Base-by-base conservation (phyloP, 2,329 filamentous ascomycete genomes). In the Sphaerulina vaccinii region DNA sequence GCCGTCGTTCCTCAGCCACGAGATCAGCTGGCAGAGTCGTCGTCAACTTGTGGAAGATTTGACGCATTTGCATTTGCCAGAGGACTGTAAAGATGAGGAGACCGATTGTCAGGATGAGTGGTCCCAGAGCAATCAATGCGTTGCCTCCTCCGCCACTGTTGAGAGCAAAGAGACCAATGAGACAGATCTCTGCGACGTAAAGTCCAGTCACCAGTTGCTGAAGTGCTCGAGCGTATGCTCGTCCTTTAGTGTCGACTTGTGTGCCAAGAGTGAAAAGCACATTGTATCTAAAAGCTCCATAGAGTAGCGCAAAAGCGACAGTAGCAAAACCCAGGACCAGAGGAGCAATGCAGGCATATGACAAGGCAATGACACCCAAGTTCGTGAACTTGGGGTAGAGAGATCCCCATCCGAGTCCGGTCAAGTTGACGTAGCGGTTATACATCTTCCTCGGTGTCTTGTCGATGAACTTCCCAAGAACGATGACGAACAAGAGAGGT, bases 211-310 rank as follows among this genome's bases (percentile, higher is more conserved):
- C 70, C 15, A 77, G 65, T 43, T 77, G 74, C 42, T 71, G 67
- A 18, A 77, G 51, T 0, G 74, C 74, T 22, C 70, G 70, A 29
- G 68, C 66, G 54, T 76, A 76, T 1, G 69, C 68, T 3, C 62
- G 63, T 7, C 74, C 74, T 48, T 70, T 68, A 32, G 74, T 76
- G 46, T 75, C 73, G 19, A 75, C 66, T 33, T 68, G 58, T 35
- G 70, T 72, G 43, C 71, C 71, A 50, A 73, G 71, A 3, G 72
- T 72, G 62, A 74, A 76, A n/a, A 76, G 68, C 43, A 75, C 69
- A 58, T 75, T 76, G 68, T 76, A 77, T 18, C 73, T 68, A 65
- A 71, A 77, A 10, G 71, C 73, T 24, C 75, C 51, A 61, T 75
- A 76, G 29, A 77, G 62, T n/a, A 76, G 66, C 15, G 53, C 56